These are phyloP conservation scores for Crepidotus variabilis DNA, from an alignment of 768 basidiomycete species.

Conservation along the genomic window DNA sequence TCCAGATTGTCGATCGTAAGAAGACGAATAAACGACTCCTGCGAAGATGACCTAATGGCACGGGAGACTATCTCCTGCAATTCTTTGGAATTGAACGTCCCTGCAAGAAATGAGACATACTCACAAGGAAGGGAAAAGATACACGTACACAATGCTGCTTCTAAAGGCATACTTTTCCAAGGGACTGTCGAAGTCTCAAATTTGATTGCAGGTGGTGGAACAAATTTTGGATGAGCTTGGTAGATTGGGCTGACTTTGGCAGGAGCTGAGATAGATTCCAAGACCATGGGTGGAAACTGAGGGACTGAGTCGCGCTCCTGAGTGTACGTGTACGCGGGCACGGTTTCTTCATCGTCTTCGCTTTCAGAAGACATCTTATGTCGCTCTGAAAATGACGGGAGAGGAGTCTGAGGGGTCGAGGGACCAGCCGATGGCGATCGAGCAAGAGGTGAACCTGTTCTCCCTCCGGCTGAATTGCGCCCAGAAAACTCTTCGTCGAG, in stretches of 20 bases:
- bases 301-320: background rate
- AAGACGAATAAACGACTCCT: constrained; percentile 68
- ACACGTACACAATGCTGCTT: constrained; percentile 58
- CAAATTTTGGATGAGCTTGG: constrained; percentile 31
- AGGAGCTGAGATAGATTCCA: constrained; percentile 1
- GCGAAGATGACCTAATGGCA: constrained; percentile 65
- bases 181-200: constrained; percentile 56
- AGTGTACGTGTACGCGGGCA: background rate
- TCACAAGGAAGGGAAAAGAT: background rate
- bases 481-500: background rate
- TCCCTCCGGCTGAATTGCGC: background rate
- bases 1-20: constrained; percentile 63
- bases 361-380: background rate
- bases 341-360: background rate
- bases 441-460: too few species aligned
- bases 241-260: constrained; percentile 9
- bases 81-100: constrained; percentile 57
- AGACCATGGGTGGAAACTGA: background rate
- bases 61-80: constrained; percentile 70
- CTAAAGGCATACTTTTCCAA: constrained; percentile 68
- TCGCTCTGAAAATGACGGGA: background rate
- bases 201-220: constrained; percentile 45
- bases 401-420: background rate
- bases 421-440: background rate
- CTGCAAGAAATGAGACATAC: constrained; percentile 20